These are phyloP conservation scores for Euphorbia celastroides DNA, from an alignment of 441 rosid species.

Conservation along the genomic window DNA sequence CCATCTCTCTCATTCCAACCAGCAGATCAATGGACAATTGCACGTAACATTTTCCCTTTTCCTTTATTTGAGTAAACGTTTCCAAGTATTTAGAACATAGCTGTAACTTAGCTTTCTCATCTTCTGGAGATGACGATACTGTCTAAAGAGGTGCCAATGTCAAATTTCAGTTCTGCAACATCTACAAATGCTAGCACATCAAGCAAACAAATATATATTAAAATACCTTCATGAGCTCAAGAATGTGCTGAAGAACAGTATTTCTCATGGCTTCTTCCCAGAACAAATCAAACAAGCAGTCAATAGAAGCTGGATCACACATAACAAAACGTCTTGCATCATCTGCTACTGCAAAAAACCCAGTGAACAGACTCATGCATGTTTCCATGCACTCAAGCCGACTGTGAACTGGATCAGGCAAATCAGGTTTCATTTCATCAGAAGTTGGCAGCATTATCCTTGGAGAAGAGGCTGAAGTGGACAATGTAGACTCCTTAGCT, in stretches of 20 bases:
- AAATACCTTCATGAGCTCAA: constrained; percentile 90
- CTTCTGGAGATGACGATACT: constrained; percentile 54
- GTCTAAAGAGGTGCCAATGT: constrained; percentile 39
- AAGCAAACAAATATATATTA: constrained; percentile 12
- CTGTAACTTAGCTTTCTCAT: constrained; percentile 62
- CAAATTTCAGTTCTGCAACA: constrained; percentile 17
- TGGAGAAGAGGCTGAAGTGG: constrained; percentile 23
- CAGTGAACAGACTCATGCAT: constrained; percentile 56
- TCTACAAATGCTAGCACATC: constrained; percentile 11
- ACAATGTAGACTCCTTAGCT: constrained; percentile 58
- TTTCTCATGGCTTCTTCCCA: constrained; percentile 84
- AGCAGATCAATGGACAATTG: constrained; percentile 70
- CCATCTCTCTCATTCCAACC: constrained; percentile 86
- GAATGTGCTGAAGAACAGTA: constrained; percentile 55
- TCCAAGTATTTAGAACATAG: constrained; percentile 91
- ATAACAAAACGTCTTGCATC: constrained; percentile 62
- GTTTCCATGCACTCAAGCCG: constrained; percentile 65
- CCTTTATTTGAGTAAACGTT: constrained; percentile 91
- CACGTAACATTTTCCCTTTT: constrained; percentile 61
- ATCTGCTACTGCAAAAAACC: constrained; percentile 55
- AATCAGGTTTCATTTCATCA: constrained; percentile 30
- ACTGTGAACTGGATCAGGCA: constrained; percentile 27
- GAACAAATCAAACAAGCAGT: constrained; percentile 86
- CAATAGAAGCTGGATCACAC: constrained; percentile 56
- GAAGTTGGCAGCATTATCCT: constrained; percentile 30